phyloP scores from a whole-genome alignment of 352 stramenopile species.

The Globisporangium cystogenes region DNA sequence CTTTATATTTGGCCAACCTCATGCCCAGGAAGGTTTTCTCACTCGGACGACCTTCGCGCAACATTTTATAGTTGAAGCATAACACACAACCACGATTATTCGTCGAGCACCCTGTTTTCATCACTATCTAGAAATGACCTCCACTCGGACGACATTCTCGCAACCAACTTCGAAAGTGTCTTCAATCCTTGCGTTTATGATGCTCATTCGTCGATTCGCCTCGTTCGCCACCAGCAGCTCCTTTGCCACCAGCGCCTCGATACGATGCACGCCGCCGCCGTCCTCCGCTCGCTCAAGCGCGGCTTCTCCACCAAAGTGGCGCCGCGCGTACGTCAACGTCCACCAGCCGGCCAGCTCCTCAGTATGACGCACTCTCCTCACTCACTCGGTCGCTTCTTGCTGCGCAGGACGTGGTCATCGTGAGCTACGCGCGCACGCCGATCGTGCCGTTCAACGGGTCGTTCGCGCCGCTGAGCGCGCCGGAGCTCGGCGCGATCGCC shows the following conservation, averaged over 20 bases:
- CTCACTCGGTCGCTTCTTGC: slow-evolving; percentile 1
- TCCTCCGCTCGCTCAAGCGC: slow-evolving; percentile 28
- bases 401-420: slow-evolving; percentile 90
- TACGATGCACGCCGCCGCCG: slow-evolving; percentile 21
- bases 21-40: no score
- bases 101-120: no score
- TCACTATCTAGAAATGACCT: no score
- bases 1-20: no score
- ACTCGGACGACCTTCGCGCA: no score
- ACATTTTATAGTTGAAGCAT: no score
- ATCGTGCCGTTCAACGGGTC: slow-evolving; percentile 94
- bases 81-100: no score
- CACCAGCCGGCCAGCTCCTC: not conserved
- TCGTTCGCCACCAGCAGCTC: not conserved
- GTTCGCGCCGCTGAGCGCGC: slow-evolving; percentile 83
- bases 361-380: no score
- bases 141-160: no score
- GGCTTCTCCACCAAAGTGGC: slow-evolving; percentile 33
- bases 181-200: not conserved
- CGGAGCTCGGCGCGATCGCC: slow-evolving; percentile 91
- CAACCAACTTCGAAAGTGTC: not conserved
- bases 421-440: slow-evolving; percentile 93
- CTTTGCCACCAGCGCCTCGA: no score
- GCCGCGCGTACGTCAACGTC: slow-evolving; percentile 21
- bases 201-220: not conserved